Percentiles rank a stretch among this genome's conserved stretches.
Conservation (phyloP, 306 rosid species). For the Cyclanthera cordifolia region DNA sequence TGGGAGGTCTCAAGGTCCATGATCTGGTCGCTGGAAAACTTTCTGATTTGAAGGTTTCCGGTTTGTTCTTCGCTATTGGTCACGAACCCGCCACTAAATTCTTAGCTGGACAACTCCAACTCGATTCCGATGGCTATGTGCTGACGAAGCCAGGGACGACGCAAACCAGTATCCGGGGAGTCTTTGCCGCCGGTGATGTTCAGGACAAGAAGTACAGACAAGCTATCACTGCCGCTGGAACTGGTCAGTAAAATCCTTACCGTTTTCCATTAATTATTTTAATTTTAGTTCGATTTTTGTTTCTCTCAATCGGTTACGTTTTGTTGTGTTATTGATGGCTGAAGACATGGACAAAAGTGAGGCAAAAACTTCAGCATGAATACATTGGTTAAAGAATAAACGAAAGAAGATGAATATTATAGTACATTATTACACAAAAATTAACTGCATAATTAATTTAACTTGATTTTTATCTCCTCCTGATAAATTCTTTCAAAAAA, state of each 20-base stretch:
- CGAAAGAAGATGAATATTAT: background rate
- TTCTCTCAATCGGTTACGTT: background rate
- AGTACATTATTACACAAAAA: background rate
- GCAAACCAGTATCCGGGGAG: conserved; percentile 60
- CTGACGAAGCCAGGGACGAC: conserved; percentile 64
- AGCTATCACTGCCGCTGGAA: conserved; percentile 81
- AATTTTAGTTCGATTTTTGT: too few species aligned
- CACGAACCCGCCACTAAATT: conserved; percentile 88
- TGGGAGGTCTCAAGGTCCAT: conserved; percentile 65
- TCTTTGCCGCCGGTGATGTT: conserved; percentile 89
- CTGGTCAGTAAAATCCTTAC: conserved; percentile 28
- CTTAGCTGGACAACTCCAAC: conserved; percentile 50
- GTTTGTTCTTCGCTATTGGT: conserved; percentile 79
- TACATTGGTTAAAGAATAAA: background rate
- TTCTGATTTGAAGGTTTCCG: conserved; percentile 58
- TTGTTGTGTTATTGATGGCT: background rate
- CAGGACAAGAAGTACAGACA: conserved; percentile 96
- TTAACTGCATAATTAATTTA: background rate
- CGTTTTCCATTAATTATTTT: background rate
- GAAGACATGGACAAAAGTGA: background rate
- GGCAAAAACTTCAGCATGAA: background rate
- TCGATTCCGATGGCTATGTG: conserved; percentile 67
- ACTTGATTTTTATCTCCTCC: background rate
- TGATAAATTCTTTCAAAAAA: too few species aligned
- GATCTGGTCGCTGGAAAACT: conserved; percentile 37